phyloP scores from a whole-genome alignment of 495 filamentous ascomycete genomes.

The Penicillium antarcticum region DNA sequence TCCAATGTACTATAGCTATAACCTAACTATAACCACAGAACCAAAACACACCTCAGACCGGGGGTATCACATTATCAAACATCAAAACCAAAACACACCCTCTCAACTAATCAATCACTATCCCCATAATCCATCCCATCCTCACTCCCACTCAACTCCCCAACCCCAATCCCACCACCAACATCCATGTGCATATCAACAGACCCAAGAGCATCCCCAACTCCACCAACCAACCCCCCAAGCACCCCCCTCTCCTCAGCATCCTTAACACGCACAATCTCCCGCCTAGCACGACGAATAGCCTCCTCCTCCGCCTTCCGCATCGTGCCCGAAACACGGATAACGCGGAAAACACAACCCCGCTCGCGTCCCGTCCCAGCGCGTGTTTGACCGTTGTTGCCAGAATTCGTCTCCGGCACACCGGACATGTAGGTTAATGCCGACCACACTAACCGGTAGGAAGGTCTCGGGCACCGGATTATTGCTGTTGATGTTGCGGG shows the following conservation, averaged over 20 bases:
- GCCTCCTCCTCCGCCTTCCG: conserved; percentile 87
- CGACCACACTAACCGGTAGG: conserved; percentile 86
- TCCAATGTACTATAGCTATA: conserved; percentile 1
- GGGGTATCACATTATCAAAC: conserved; percentile 35
- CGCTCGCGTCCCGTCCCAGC: conserved; percentile 25
- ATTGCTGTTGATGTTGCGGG: conserved; percentile 92
- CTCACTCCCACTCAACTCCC: conserved; percentile 16
- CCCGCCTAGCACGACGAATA: conserved; percentile 67
- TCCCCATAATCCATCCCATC: neutral
- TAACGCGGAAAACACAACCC: conserved; percentile 77
- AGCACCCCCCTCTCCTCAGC: conserved; percentile 40
- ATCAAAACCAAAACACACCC: neutral
- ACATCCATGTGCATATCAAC: conserved; percentile 40
- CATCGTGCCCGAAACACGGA: conserved; percentile 91
- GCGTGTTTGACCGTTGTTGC: conserved; percentile 24
- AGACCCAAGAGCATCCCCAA: conserved; percentile 13
- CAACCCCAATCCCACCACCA: conserved; percentile 46
- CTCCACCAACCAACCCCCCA: conserved; percentile 33
- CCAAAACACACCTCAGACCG: neutral
- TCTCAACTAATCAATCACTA: conserved; percentile 1
- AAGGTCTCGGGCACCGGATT: conserved; percentile 69
- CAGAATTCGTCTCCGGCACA: conserved; percentile 45
- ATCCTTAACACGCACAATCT: conserved; percentile 61
- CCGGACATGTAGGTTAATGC: conserved; percentile 78
- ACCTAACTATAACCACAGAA: neutral